These are phyloP conservation scores for Aspergillus pseudotamarii DNA, from an alignment of 2,329 filamentous ascomycete species.

Conservation along the genomic window DNA sequence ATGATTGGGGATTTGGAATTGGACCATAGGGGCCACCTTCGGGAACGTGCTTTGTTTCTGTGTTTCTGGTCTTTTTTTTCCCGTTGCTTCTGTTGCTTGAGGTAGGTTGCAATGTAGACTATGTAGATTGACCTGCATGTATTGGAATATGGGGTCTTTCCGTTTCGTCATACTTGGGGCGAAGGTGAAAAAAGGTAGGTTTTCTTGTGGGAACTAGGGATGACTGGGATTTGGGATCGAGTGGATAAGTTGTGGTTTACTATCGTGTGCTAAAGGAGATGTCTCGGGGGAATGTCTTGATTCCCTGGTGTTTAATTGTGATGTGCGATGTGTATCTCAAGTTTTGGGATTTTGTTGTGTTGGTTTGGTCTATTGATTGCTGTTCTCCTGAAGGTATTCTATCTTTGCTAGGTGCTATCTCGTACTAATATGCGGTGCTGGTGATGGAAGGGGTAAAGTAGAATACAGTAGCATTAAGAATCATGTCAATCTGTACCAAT, in stretches of 20 bases:
- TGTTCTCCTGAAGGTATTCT: neutral
- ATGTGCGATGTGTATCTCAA: neutral
- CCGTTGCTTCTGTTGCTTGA: too few species aligned
- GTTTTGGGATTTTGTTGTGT: neutral
- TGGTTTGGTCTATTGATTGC: neutral
- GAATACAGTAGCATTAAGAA: slow-evolving; percentile 3
- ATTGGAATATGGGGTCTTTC: neutral
- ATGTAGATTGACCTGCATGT: neutral
- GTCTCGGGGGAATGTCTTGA: neutral
- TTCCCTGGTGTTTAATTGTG: neutral
- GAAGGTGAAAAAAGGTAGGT: too few species aligned
- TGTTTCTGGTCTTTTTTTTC: too few species aligned
- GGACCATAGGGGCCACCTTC: too few species aligned
- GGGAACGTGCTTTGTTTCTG: too few species aligned
- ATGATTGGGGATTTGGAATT: too few species aligned
- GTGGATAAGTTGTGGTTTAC: neutral
- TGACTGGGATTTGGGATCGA: neutral
- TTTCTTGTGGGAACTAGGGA: neutral
- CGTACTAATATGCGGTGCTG: neutral
- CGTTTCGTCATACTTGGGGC: too few species aligned
- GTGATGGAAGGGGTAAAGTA: neutral
- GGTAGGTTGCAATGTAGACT: too few species aligned
- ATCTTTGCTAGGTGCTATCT: neutral
- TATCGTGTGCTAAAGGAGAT: neutral
- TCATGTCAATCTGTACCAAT: slow-evolving; percentile 9